These are phyloP conservation scores for Apiospora pterosperma DNA, from an alignment of 2,329 filamentous ascomycete species.

Conservation along the genomic window DNA sequence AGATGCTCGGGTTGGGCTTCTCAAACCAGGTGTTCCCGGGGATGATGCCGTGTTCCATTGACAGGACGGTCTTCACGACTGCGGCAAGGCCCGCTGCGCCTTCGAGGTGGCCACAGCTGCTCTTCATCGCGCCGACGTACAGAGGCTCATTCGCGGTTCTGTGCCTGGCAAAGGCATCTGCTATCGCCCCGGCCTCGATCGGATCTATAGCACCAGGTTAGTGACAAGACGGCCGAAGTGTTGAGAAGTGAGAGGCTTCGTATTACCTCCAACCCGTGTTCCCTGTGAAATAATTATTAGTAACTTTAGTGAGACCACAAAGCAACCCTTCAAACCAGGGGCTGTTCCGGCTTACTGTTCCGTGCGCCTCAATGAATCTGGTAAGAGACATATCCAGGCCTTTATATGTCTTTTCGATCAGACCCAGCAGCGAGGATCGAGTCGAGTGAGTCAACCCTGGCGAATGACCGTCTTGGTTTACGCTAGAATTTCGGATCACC, in stretches of 20 bases:
- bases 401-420: slow-evolving; percentile 47
- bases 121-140: slow-evolving; percentile 49
- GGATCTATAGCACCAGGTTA: too few relatives aligned
- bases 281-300: too few relatives aligned
- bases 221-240: too few relatives aligned
- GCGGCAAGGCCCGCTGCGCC: slow-evolving; percentile 49
- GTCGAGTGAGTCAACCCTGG: slow-evolving; percentile 57
- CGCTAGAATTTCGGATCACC: slow-evolving; percentile 49
- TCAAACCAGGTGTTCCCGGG: slow-evolving; percentile 25
- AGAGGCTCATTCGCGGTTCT: slow-evolving; percentile 36
- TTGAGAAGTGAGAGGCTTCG: too few relatives aligned
- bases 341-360: slow-evolving; percentile 59
- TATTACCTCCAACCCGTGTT: too few relatives aligned
- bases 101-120: slow-evolving; percentile 52
- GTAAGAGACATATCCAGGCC: slow-evolving; percentile 43
- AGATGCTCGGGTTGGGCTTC: slow-evolving; percentile 14
- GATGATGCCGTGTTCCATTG: slow-evolving; percentile 35
- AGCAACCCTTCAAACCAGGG: slow-evolving; percentile 52
- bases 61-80: slow-evolving; percentile 48
- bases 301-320: too few relatives aligned
- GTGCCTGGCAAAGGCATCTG: slow-evolving; percentile 36
- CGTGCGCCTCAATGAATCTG: slow-evolving; percentile 54
- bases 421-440: slow-evolving; percentile 44
- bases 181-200: slow-evolving; percentile 43
- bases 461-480: slow-evolving; percentile 58